Evolutionary conservation across 495 filamentous ascomycete species (phyloP), one percentile per base, ranked within the genome.

Genomic region (Penicillium coprophilum): DNA sequence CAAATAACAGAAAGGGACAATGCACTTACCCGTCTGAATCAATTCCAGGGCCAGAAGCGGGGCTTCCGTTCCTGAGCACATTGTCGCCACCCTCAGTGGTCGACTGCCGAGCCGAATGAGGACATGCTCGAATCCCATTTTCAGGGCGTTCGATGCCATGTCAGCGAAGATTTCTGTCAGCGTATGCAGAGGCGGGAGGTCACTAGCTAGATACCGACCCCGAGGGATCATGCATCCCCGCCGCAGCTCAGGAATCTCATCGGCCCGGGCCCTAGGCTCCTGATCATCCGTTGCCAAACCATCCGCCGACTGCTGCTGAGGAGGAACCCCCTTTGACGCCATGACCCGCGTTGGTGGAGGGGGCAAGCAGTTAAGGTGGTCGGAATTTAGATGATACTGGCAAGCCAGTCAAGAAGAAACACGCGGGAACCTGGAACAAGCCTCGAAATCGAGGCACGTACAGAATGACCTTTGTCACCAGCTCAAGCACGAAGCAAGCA

Each of bases 21-120:
- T 27, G 34, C 9, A 70, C 77, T 71, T 54, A 81, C 78, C 66
- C 15, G 75, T 55, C 27, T 60, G 57, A 10, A 85, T 62, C 60
- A 85, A 73, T 38, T 82, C 72, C 39, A 92, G 63, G 0, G 86
- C 87, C 3, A 92, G 72, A 7, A 96, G 69, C 11, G 91, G 91
- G 27, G 83, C 85, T 59, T 96, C 91, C 0, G 90, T 94, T 4
- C 91, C 91, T 11, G 89, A 92, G 62, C 90, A 96, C 65, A 92
- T 82, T 0, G 91, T 96, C 1, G 80, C 89, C 21, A 93, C 79
- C 2, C 79, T 79, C 9, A 93, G 62, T 30, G 72, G 71, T 39
- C 76, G 66, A 15, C 64, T 59, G 11, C 72, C 67, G 1, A 84
- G 56, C 23, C 65, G 60, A 4, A 64, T 50, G 13, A 84, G 49